Base-by-base conservation (phyloP, 768 basidiomycete species). In the Tephrocybe sp. region DNA sequence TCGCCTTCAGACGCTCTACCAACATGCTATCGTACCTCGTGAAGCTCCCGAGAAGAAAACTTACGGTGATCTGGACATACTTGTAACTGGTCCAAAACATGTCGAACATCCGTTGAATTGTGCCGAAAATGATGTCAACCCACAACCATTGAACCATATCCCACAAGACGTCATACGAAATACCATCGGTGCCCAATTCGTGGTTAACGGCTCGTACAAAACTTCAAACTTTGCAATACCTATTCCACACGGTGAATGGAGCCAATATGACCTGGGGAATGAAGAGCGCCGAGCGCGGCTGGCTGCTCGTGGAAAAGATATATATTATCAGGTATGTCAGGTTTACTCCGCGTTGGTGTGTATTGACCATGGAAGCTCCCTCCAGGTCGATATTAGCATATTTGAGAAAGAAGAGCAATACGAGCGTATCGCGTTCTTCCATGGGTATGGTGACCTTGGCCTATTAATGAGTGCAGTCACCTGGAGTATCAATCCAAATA, bases 21-120 rank as follows among this genome's bases (percentile, higher is more conserved):
- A 60, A 1, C 56, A 69, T 44, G 83, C 84, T 25, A 69, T 67
- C 9, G 72, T 82, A 1, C 84, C 86, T 1, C 60, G 60, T 4
- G 85, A 88, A 65, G 81, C 77, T 11, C 86, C 86, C 12, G 80
- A 75, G 53, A 89, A 88, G 61, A 25, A 42, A 0, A 79, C 82
- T 61, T 71, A 84, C 54, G 87, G 87, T 1, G 87, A 89, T 58
- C 57, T 90, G 19, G 87, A 89, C 60, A 77, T 87, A 43, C 64
- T 84, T 18, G 86, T 86, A 3, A 70, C 75, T 31, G 56, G 58
- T 15, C 79, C 84, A 8, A 67, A 57, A 27, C 31, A 42, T 29
- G 6, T 24, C 4, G 57, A 45, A 22, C 57, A 57, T 22, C 51
- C 59, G 18, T 25, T 10, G 24, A 34, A 30, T 30, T 30, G 64